Evolutionary conservation across 2,329 filamentous ascomycete genomes (phyloP), one percentile per base, ranked within the genome.

Genomic region (Sphaceloma murrayae): DNA sequence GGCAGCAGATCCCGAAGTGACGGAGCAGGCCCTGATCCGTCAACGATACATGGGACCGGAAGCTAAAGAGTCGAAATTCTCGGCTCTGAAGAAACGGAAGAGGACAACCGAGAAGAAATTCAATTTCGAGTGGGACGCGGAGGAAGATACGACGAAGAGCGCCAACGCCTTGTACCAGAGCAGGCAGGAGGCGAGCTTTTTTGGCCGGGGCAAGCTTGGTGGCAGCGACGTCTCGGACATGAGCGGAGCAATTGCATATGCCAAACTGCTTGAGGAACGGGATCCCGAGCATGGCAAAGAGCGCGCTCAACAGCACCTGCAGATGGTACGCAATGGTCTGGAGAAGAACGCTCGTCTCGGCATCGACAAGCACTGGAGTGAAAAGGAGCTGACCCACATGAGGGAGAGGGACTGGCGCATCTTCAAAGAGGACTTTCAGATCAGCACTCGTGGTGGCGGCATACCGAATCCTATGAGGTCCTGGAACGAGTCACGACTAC

Each of bases 371-470:
- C 87, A 94, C 64, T 98, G 91, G 91, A 87, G 84, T 45, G 85
- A 95, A 60, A 98, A 98, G 77, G 75, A 74, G 50, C 69, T 96
- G 50, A 78, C 84, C 10, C 85, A 94, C 56, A 98, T 98, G 91
- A 84, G 86, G 50, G 88, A 96, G 66, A 75, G 91, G 61, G 91
- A 98, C 64, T 98, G 91, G 91, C 85, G 91, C 59, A 96, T 98
- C 55, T 95, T 98, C 78, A 98, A 96, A 66, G 91, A 96, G 63
- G 88, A 98, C 64, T 96, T 94, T 67, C 93, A 91, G 55, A 98
- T 98, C 60, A 74, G 82, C 30, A 95, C 87, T 6, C 96, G 94
- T 63, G 91, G 91, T 47, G 89, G 89, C 32, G 74, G 75, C 18
- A 86, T 96, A 46, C 91, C 91, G 1, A 89, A 96, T 56, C 91